Conservation (phyloP, 208 protist genomes). For the Trypanosoma caninum region DNA sequence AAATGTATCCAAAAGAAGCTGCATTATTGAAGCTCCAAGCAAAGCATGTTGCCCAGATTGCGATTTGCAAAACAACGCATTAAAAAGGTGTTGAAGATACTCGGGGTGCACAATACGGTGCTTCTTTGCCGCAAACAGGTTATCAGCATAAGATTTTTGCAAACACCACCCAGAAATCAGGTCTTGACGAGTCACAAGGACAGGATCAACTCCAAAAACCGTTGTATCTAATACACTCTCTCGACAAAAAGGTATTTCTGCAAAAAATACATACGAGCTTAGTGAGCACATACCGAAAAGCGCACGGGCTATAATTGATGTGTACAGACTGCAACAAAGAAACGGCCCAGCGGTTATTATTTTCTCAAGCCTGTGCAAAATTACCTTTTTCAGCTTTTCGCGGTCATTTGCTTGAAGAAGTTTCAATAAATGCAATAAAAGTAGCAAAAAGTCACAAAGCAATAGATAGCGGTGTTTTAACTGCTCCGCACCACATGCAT, state of each 20-base stretch:
- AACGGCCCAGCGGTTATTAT: conserved; percentile 20
- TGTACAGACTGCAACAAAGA: conserved; percentile 29
- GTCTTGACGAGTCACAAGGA: conserved; percentile 15
- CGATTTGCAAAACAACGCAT: neutral
- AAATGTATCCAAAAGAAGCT: conserved; percentile 24
- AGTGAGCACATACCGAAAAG: conserved; percentile 27
- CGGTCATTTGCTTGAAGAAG: conserved; percentile 13
- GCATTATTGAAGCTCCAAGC: conserved; percentile 16
- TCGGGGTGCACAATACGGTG: conserved; percentile 25
- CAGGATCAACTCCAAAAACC: no score
- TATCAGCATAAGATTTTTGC: conserved; percentile 21
- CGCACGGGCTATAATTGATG: conserved; percentile 23
- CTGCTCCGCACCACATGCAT: conserved; percentile 1
- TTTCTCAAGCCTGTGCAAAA: conserved; percentile 7
- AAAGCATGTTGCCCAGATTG: conserved; percentile 5
- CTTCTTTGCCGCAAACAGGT: conserved; percentile 13
- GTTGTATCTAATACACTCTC: neutral
- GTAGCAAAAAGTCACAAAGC: conserved; percentile 20
- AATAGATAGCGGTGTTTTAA: conserved; percentile 10
- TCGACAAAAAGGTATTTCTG: neutral
- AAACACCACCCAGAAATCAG: conserved; percentile 17
- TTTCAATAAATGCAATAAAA: conserved; percentile 21
- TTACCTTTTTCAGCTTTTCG: neutral
- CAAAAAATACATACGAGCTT: conserved; percentile 24
- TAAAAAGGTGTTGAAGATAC: conserved; percentile 16